phyloP scores from a whole-genome alignment of 2,329 filamentous ascomycete genomes.

The Rhynchosporium agropyri region DNA sequence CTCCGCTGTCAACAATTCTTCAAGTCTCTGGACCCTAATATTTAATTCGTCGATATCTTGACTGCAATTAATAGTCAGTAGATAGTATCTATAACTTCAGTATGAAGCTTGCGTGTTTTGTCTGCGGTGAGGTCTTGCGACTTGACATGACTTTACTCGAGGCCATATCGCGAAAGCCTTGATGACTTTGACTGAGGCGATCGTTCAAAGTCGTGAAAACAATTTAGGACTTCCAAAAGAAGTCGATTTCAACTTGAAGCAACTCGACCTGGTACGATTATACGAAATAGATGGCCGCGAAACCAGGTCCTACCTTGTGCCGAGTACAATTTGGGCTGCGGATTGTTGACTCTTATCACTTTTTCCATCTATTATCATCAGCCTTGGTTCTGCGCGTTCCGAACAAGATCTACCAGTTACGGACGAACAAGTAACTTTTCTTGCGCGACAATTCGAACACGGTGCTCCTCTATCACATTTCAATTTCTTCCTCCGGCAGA shows the following conservation, averaged over 20 bases:
- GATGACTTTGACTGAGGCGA: too few species aligned
- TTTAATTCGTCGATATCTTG: conserved; percentile 29
- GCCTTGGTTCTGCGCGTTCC: background rate
- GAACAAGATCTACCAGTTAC: background rate
- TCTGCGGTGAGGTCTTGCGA: too few species aligned
- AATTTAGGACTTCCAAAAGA: too few species aligned
- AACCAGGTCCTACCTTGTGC: background rate
- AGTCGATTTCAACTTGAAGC: too few species aligned
- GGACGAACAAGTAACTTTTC: conserved; percentile 23
- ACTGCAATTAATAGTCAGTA: conserved; percentile 7
- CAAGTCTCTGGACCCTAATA: conserved; percentile 27
- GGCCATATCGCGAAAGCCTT: too few species aligned
- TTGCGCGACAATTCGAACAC: conserved; percentile 36
- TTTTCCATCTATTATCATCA: background rate
- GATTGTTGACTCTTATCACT: background rate
- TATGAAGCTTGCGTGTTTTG: too few species aligned
- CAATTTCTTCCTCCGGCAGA: conserved; percentile 35
- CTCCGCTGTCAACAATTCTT: conserved; percentile 27
- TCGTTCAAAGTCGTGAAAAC: too few species aligned
- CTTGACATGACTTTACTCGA: too few species aligned
- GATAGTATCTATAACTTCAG: background rate
- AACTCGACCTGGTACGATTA: too few species aligned
- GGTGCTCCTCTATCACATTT: conserved; percentile 35
- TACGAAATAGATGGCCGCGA: background rate
- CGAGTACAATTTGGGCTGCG: background rate